These are phyloP conservation scores for Sesbania bispinosa DNA, from an alignment of 306 rosid genomes.

Conservation along the genomic window DNA sequence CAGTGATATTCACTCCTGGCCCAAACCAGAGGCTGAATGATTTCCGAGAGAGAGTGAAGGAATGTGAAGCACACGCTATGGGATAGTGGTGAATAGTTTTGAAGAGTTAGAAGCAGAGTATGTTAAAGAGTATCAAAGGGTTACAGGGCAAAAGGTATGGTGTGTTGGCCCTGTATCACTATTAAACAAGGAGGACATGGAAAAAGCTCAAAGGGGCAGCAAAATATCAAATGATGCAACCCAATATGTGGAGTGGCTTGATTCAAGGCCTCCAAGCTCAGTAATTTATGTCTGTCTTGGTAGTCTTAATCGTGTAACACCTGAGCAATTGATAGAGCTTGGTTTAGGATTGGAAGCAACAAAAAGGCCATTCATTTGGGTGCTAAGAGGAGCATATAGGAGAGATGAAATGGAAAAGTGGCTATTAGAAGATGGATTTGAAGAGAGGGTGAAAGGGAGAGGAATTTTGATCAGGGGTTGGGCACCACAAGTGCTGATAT, in stretches of 20 bases:
- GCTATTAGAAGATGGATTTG: constrained; percentile 30
- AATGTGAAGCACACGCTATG: constrained; percentile 25
- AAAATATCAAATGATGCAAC: constrained; percentile 13
- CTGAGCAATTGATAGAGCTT: constrained; percentile 34
- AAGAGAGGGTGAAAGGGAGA: constrained; percentile 47
- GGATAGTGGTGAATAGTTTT: constrained; percentile 43
- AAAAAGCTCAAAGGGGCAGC: constrained; percentile 32
- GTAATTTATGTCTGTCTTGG: constrained; percentile 45
- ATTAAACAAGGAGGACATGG: constrained; percentile 21
- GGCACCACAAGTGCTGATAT: constrained; percentile 51
- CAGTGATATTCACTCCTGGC: background rate
- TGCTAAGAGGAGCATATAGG: constrained; percentile 14
- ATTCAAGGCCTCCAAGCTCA: constrained; percentile 13
- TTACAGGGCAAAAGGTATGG: constrained; percentile 22
- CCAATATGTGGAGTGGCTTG: constrained; percentile 40
- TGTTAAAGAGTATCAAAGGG: constrained; percentile 12
- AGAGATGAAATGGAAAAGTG: constrained; percentile 27
- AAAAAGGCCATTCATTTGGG: constrained; percentile 50
- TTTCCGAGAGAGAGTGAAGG: constrained; percentile 3
- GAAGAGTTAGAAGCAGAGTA: constrained; percentile 41
- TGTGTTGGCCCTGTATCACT: constrained; percentile 43
- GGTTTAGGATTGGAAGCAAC: constrained; percentile 46
- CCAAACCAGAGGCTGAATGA: background rate
- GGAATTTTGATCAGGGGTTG: constrained; percentile 50
- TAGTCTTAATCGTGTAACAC: constrained; percentile 27